Evolutionary conservation across 352 stramenopile species (phyloP), one percentile per base, ranked within the genome.

Genomic region (Phytophthora kernoviae): DNA sequence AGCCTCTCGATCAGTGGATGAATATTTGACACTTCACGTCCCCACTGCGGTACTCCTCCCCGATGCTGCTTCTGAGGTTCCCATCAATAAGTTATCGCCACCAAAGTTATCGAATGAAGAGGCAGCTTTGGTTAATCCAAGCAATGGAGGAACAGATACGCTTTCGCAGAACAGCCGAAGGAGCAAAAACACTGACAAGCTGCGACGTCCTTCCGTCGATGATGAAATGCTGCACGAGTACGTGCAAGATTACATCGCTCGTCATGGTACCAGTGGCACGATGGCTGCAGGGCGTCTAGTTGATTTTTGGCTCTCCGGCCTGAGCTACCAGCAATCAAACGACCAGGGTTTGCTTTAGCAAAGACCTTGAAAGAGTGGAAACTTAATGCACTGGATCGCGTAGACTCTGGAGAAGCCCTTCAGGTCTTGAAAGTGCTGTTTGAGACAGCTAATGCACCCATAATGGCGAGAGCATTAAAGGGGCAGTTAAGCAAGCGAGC

Each of bases 171-270:
- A 40, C 17, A 57, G 36, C n/a, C 62, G 9, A 65, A 24, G 14
- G 36, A 37, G 44, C 10, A 66, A 62, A 34, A 50, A 49, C 30
- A 33, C 37, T 6, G 22, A 47, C 21, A 61, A 66, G 26, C 15
- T 58, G 0, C 39, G 37, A 21, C 32, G 12, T 12, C 18, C 30
- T 21, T 61, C 50, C 1, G 14, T 81, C 12, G 48, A 73, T 20
- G 52, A 68, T 12, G 65, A 77, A 14, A 54, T 70, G 4, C 58
- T 88, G 18, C 55, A 53, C 10, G 20, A 61, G 5, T 81, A 77
- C 10, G 18, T 88, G 7, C 39, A 73, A 36, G 58, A 81, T 8
- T 88, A 71, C 48, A 69, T 88, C 15, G 34, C 58, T n/a, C 57
- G 51, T 12, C 65, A 71, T 26, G 73, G 73, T 6, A 70, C 64